A percentile compares a stretch with the other conserved stretches of the same genome.
Evolutionary conservation across 371 early-diverging fungal genomes (phyloP).

Genomic region (Mortierella sp.): DNA sequence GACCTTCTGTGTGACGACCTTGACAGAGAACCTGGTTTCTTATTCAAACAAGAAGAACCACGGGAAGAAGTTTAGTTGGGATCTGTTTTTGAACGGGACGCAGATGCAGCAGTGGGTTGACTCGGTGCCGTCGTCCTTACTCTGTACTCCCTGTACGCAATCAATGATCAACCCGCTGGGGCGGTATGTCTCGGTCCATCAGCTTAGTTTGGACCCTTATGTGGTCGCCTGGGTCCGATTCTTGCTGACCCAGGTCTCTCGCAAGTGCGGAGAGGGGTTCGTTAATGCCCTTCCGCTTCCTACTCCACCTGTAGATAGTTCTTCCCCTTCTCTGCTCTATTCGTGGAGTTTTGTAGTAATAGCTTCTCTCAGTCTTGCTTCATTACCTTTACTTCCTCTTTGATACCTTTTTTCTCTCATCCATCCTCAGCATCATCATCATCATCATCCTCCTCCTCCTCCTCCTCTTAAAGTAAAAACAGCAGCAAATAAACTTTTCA

Average conservation of each 20-base stretch:
- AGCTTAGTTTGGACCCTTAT: constrained; percentile 14
- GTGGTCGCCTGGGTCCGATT: constrained; percentile 15
- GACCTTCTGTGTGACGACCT: constrained; percentile 33
- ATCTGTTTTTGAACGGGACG: constrained; percentile 16
- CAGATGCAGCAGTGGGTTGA: constrained; percentile 24
- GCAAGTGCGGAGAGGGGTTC: constrained; percentile 23
- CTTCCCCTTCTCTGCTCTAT: neutral
- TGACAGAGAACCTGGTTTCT: constrained; percentile 20
- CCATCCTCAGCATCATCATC: no score
- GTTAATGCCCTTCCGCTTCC: constrained; percentile 13
- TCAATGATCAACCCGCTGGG: constrained; percentile 41
- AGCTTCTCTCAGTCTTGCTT: neutral
- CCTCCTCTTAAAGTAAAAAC: neutral
- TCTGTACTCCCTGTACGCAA: constrained; percentile 41
- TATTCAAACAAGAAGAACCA: constrained; percentile 1
- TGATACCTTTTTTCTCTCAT: neutral
- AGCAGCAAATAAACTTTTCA: neutral
- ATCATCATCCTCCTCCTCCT: neutral
- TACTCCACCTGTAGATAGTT: neutral
- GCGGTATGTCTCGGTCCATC: constrained; percentile 17
- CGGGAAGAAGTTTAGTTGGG: constrained; percentile 12
- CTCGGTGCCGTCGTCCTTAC: constrained; percentile 3
- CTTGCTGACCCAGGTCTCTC: constrained; percentile 11
- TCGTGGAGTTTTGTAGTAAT: neutral
- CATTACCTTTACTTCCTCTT: neutral